Percentiles rank a stretch among this genome's conserved stretches.
Evolutionary conservation across 1,284 basidiomycete species (phyloP).

Genomic region (Ganoderma meredithae): DNA sequence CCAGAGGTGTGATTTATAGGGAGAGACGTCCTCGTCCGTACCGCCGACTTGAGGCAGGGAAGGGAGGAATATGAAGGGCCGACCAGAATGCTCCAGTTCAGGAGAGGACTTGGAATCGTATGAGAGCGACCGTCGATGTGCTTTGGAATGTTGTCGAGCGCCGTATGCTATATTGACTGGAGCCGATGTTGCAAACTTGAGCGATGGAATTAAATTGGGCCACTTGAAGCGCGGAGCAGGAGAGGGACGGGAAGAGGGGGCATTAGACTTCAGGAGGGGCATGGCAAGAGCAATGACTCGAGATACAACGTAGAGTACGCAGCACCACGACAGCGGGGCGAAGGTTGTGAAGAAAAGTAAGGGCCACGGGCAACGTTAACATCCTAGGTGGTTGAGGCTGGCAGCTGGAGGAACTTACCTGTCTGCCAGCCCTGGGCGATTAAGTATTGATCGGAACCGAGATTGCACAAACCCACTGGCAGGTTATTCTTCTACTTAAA

Average conservation of each 20-base stretch:
- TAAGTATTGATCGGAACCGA: background rate
- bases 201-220: background rate
- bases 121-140: background rate
- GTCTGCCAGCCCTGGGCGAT: background rate
- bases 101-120: background rate
- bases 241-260: background rate
- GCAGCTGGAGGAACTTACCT: background rate
- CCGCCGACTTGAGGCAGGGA: background rate
- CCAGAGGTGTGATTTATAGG: background rate
- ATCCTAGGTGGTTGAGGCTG: background rate
- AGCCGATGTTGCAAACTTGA: background rate
- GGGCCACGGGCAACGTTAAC: background rate
- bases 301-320: background rate
- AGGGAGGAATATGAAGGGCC: slow-evolving; percentile 1
- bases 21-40: background rate
- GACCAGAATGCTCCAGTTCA: background rate
- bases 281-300: background rate
- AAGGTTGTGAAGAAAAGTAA: background rate
- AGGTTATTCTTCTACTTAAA: background rate
- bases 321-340: background rate
- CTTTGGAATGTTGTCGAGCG: background rate
- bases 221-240: background rate
- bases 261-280: background rate
- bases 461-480: background rate
- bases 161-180: background rate